Evolutionary conservation across 2,329 filamentous ascomycete genomes (phyloP).

Genomic region (Aspergillus candidus): DNA sequence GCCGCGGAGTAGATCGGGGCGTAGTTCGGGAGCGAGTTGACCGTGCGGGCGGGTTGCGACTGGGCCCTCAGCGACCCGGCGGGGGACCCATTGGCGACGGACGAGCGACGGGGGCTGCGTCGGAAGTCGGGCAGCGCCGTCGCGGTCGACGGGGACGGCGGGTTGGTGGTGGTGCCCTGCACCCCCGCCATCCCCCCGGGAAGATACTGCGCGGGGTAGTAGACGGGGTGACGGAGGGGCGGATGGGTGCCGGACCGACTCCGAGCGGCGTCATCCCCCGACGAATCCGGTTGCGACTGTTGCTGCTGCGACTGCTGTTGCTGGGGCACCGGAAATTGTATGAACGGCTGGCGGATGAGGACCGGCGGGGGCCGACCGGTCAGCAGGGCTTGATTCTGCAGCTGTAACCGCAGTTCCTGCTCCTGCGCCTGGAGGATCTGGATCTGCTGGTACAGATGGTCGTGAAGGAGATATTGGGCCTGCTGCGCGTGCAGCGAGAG

Average conservation of each 20-base stretch:
- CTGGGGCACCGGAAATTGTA: conserved; percentile 36
- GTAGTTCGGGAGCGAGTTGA: conserved; percentile 33
- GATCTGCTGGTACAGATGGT: conserved; percentile 46
- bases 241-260: conserved; percentile 34
- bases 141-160: conserved; percentile 40
- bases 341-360: conserved; percentile 37
- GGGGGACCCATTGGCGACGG: conserved; percentile 38
- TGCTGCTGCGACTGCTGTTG: conserved; percentile 18
- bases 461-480: conserved; percentile 44
- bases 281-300: conserved; percentile 11
- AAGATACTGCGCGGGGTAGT: conserved; percentile 32
- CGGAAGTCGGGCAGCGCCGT: conserved; percentile 38
- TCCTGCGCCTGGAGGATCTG: conserved; percentile 47
- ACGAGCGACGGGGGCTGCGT: conserved; percentile 41
- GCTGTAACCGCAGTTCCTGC: conserved; percentile 43
- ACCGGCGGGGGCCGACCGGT: conserved; percentile 35
- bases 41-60: conserved; percentile 45
- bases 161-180: conserved; percentile 40
- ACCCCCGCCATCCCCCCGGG: conserved; percentile 30
- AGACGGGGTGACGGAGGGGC: conserved; percentile 31
- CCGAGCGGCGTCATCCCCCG: conserved; percentile 32
- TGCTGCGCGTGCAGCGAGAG: conserved; percentile 41
- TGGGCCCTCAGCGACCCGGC: conserved; percentile 42
- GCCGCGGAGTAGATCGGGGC: conserved; percentile 29
- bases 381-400: conserved; percentile 41